Percentiles rank a stretch among this genome's conserved stretches.
phyloP scores from a whole-genome alignment of 1,284 basidiomycete species.

The Leccinum pachyderme region DNA sequence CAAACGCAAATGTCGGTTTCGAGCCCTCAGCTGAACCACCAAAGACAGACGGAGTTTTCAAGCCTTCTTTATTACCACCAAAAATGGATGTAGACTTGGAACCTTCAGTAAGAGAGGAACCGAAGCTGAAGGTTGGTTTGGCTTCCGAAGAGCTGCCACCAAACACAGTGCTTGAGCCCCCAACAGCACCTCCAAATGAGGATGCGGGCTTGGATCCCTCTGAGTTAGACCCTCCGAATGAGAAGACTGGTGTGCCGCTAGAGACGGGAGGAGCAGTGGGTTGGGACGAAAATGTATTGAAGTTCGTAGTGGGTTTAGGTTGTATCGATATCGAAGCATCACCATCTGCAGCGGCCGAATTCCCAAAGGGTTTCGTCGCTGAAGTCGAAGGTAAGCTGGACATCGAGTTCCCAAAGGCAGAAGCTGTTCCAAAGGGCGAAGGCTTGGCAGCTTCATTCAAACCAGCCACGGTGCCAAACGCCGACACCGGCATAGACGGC shows the following conservation, averaged over 20 bases:
- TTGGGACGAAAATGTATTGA: slow-evolving; percentile 12
- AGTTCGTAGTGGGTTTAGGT: slow-evolving; percentile 10
- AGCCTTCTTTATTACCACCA: slow-evolving; percentile 10
- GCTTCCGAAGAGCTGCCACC: slow-evolving; percentile 6
- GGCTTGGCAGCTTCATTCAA: slow-evolving; percentile 20
- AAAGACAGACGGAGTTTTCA: slow-evolving; percentile 10
- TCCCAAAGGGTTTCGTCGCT: slow-evolving; percentile 14
- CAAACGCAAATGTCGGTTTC: slow-evolving; percentile 13
- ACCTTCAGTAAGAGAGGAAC: slow-evolving; percentile 4
- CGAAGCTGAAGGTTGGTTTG: slow-evolving; percentile 24
- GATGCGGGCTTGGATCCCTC: slow-evolving; percentile 22
- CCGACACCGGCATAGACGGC: slow-evolving; percentile 12
- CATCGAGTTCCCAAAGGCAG: slow-evolving; percentile 18
- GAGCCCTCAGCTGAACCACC: slow-evolving; percentile 6
- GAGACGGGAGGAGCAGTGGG: slow-evolving; percentile 10
- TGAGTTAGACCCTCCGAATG: slow-evolving; percentile 25
- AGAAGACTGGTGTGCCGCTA: slow-evolving; percentile 11
- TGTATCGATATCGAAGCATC: slow-evolving; percentile 1
- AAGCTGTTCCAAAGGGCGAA: slow-evolving; percentile 12
- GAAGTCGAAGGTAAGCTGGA: slow-evolving; percentile 4
- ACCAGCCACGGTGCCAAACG: slow-evolving; percentile 10
- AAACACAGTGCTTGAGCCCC: slow-evolving; percentile 1
- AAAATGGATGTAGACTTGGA: slow-evolving; percentile 9
- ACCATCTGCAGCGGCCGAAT: slow-evolving; percentile 1
- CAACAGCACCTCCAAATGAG: slow-evolving; percentile 10